Conservation (phyloP, 2,329 filamentous ascomycete genomes). For the Nectriaceae sp. region DNA sequence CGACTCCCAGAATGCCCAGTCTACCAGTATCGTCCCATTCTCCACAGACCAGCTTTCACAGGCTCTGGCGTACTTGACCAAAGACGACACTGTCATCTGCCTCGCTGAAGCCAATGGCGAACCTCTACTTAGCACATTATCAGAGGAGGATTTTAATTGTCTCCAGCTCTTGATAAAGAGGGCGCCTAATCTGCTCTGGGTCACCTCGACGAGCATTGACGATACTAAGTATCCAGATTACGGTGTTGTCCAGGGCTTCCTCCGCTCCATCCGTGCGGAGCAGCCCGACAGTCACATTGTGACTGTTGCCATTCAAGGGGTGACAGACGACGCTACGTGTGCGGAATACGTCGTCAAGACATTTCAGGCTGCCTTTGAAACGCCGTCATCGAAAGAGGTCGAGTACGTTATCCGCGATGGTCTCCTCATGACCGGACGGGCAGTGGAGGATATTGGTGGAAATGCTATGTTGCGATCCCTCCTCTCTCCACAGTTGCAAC, state of each 20-base stretch:
- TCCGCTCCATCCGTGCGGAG: neutral
- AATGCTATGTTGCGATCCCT: neutral
- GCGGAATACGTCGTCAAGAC: neutral
- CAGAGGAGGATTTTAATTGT: neutral
- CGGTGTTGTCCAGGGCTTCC: neutral
- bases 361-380: neutral
- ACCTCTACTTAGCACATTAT: neutral
- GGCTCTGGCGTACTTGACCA: neutral
- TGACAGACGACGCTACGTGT: neutral
- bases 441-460: neutral
- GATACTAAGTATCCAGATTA: neutral
- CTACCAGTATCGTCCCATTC: neutral
- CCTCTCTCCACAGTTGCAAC: neutral
- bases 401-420: conserved; percentile 3
- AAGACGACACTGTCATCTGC: neutral
- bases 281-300: neutral
- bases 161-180: neutral
- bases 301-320: neutral
- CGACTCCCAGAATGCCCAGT: neutral
- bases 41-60: neutral
- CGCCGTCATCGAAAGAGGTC: neutral
- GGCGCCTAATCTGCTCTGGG: neutral
- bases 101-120: neutral
- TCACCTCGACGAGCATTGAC: neutral
- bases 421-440: neutral